Conservation (phyloP, 345 rosid species). For the Combretum micranthum region DNA sequence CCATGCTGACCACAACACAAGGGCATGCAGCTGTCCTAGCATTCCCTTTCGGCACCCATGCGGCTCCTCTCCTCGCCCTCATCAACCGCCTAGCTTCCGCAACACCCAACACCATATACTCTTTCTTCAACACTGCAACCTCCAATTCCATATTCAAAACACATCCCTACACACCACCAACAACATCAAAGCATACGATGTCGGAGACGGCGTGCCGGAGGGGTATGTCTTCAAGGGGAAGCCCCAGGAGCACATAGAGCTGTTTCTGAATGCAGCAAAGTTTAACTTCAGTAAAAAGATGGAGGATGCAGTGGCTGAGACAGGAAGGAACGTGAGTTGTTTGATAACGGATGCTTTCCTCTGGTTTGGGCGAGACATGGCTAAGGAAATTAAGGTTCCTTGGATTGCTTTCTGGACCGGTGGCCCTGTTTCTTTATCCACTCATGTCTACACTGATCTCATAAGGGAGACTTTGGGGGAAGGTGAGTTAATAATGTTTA, state of each 20-base stretch:
- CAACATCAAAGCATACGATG: slow-evolving; percentile 18
- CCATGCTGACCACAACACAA: not conserved
- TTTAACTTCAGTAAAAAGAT: slow-evolving; percentile 22
- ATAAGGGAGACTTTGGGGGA: slow-evolving; percentile 16
- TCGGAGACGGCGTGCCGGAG: slow-evolving; percentile 25
- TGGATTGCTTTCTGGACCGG: slow-evolving; percentile 54
- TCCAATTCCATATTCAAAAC: not conserved
- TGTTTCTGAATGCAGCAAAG: slow-evolving; percentile 31
- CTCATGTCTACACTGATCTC: slow-evolving; percentile 42
- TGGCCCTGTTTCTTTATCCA: slow-evolving; percentile 33
- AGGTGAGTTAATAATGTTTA: slow-evolving; percentile 9
- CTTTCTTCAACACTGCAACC: slow-evolving; percentile 4
- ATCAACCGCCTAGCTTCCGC: slow-evolving; percentile 21
- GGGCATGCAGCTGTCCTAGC: slow-evolving; percentile 31
- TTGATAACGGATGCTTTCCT: slow-evolving; percentile 43
- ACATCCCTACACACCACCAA: not conserved
- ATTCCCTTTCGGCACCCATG: slow-evolving; percentile 40
- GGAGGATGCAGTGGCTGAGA: slow-evolving; percentile 22
- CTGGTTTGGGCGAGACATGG: slow-evolving; percentile 36
- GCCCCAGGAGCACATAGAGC: slow-evolving; percentile 25
- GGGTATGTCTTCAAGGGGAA: slow-evolving; percentile 18
- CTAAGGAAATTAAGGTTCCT: slow-evolving; percentile 24
- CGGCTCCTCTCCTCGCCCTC: slow-evolving; percentile 27
- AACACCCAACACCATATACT: slow-evolving; percentile 15
- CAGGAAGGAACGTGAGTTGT: slow-evolving; percentile 24